Base-by-base conservation (phyloP, 2,329 filamentous ascomycete species). In the Aspergillus oerlinghausenensis region DNA sequence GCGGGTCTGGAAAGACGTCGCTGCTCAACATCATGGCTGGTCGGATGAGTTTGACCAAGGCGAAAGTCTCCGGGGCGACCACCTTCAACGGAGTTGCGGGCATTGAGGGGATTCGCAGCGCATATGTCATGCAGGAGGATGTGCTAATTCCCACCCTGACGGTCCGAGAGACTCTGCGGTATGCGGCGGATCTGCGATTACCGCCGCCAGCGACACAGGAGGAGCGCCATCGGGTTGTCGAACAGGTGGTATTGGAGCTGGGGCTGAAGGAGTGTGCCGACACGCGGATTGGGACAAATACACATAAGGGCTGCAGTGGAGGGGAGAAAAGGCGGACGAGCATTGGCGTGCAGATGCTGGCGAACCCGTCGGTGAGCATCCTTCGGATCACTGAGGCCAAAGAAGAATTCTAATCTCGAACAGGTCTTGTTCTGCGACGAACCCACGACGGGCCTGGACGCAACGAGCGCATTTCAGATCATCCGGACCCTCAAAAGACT, bases 291-390 rank as follows among this genome's bases (percentile, higher is more conserved):
- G 89, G 89, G 1, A 88, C 86, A 63, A 83, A 82, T 55, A 81
- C 83, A 51, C 87, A 90, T 64, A 86, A 88, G 49, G 89, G 88
- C 0, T 92, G 89, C 65, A 91, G 88, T 49, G 89, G 89, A 0
- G 89, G 89, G 3, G 89, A 92, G 70, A 92, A 91, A 76, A 79
- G 89, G 59, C 78, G 89, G 32, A 88, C 87, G 0, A 90, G 87
- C 60, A 89, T 92, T 50, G 89, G 88, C 2, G 88, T 92, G 4
- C 89, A 92, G 71, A 78, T 92, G 55, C 77, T 92, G n/a, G 85
- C 87, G 4, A 92, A 92, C 67, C 89, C 89, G 1, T 90, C 87
- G 5, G 82, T 92, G 14, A 3, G 32, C 17, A 29, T 29, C 28
- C 28, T 29, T 29, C 28, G 10, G 28, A 29, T 29, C 28, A 29